phyloP scores from a whole-genome alignment of 1,284 basidiomycete species.

The Ustilago shanxiensis region DNA sequence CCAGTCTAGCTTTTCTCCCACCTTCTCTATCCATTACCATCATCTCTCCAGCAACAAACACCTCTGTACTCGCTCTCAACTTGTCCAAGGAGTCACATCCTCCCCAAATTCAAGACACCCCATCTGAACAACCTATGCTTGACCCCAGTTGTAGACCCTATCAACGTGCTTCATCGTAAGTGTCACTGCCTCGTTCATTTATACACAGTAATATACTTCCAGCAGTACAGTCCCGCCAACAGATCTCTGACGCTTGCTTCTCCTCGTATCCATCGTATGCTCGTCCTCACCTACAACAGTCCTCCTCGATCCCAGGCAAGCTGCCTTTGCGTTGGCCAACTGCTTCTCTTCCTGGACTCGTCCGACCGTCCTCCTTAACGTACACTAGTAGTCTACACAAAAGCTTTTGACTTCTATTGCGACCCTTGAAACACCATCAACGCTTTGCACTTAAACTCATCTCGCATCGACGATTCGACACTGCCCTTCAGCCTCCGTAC shows the following conservation, averaged over 20 bases:
- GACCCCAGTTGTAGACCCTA: slow-evolving; percentile 64
- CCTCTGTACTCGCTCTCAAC: slow-evolving; percentile 1
- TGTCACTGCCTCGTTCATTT: not conserved
- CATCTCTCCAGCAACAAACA: not conserved
- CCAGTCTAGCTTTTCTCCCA: not conserved
- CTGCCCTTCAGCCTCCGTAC: not conserved
- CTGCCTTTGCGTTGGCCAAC: slow-evolving; percentile 48
- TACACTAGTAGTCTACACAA: not conserved
- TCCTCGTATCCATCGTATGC: not conserved
- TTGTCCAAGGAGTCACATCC: slow-evolving; percentile 42
- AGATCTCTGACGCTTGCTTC: not conserved
- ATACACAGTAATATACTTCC: not conserved
- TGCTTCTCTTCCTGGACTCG: slow-evolving; percentile 65
- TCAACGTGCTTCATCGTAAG: slow-evolving; percentile 52
- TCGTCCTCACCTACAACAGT: not conserved
- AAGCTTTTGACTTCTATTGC: slow-evolving; percentile 9
- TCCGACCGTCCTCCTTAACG: slow-evolving; percentile 64
- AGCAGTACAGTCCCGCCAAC: not conserved
- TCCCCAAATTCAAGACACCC: slow-evolving; percentile 5
- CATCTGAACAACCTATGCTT: slow-evolving; percentile 57
- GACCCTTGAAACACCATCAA: not conserved
- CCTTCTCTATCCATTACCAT: slow-evolving; percentile 11
- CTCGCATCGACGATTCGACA: not conserved
- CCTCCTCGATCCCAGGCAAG: slow-evolving; percentile 39
- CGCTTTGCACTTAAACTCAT: not conserved